phyloP scores from a whole-genome alignment of 176 grass and related monocot species.

The Bolboschoenus planiculmis region DNA sequence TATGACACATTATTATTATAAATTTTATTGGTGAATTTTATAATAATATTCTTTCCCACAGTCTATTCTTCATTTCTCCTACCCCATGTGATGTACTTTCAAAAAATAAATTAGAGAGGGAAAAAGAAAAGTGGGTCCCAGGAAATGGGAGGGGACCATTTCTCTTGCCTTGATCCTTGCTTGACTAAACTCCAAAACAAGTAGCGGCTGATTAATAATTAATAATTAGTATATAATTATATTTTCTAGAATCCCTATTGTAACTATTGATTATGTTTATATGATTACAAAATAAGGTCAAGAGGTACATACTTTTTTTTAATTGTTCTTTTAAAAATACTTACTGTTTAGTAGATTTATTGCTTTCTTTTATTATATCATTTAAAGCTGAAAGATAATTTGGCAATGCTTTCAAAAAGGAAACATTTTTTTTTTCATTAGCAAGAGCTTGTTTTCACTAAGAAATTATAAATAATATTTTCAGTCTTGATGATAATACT shows the following conservation, averaged over 20 bases:
- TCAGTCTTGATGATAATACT: not conserved
- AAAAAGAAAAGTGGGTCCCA: not conserved
- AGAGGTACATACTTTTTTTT: not conserved
- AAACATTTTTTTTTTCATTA: not conserved
- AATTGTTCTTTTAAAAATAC: not conserved
- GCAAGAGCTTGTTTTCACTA: not conserved
- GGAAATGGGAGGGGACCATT: constrained; percentile 22
- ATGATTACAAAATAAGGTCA: constrained; percentile 6
- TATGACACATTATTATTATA: not conserved
- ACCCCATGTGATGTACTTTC: constrained; percentile 28
- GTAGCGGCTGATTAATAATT: not conserved
- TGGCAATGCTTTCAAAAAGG: too few relatives aligned
- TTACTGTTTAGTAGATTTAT: not conserved
- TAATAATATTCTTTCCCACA: not conserved
- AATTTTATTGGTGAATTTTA: not conserved
- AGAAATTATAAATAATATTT: not conserved
- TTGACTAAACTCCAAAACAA: constrained; percentile 18
- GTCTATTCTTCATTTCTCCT: constrained; percentile 1
- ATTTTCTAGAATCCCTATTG: not conserved
- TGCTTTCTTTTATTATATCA: not conserved
- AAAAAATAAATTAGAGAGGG: not conserved
- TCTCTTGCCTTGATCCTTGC: constrained; percentile 3
- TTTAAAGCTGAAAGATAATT: too few relatives aligned
- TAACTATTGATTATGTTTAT: not conserved
- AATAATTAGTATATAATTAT: not conserved